Conservation (phyloP, 306 rosid species). For the Prunus persica region DNA sequence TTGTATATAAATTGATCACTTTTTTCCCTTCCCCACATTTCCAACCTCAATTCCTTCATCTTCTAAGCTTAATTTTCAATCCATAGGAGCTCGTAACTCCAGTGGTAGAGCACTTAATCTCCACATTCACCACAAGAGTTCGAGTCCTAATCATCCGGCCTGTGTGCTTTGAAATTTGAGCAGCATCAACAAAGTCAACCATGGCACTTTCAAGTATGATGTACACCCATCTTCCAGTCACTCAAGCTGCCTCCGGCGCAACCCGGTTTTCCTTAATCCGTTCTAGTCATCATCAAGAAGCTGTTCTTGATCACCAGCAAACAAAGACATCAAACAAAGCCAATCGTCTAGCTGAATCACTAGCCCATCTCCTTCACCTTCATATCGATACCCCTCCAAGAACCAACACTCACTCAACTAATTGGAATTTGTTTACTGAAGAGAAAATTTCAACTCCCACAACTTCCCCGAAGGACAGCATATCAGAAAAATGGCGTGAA, state of each 20-base stretch:
- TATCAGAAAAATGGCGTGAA: slow-evolving; percentile 49
- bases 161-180: neutral
- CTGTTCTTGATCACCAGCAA: slow-evolving; percentile 16
- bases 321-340: slow-evolving; percentile 26
- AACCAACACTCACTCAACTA: neutral
- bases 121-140: neutral
- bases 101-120: neutral
- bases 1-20: neutral
- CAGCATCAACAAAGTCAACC: neutral
- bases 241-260: neutral
- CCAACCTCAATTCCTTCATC: neutral
- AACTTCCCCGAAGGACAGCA: slow-evolving; percentile 51
- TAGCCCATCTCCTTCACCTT: slow-evolving; percentile 46
- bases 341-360: slow-evolving; percentile 43
- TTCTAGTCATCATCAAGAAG: slow-evolving; percentile 27
- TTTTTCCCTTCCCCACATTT: neutral
- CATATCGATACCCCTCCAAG: slow-evolving; percentile 33
- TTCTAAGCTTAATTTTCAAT: neutral
- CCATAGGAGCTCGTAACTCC: neutral
- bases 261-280: slow-evolving; percentile 12
- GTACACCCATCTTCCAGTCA: slow-evolving; percentile 10
- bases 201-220: slow-evolving; percentile 40
- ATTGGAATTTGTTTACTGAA: slow-evolving; percentile 13
- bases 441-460: slow-evolving; percentile 47
- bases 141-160: neutral